These are phyloP conservation scores for Fusarium xylarioides DNA, from an alignment of 2,329 filamentous ascomycete species.

Conservation along the genomic window DNA sequence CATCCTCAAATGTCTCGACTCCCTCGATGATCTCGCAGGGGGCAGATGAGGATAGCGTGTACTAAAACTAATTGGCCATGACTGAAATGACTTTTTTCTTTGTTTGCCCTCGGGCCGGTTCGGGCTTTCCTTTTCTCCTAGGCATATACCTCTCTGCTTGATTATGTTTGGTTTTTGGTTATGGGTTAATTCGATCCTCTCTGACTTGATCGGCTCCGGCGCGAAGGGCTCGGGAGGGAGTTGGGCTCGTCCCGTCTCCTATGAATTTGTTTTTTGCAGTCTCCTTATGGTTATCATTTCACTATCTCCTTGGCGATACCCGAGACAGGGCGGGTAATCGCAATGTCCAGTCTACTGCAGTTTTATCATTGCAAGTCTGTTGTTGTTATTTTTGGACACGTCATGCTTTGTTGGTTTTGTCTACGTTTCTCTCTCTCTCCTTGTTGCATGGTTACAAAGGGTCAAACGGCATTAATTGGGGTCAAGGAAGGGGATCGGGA, in stretches of 20 bases:
- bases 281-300: slow-evolving; percentile 40
- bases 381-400: slow-evolving; percentile 25
- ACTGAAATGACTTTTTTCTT: slow-evolving; percentile 62
- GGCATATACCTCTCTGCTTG: slow-evolving; percentile 47
- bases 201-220: slow-evolving; percentile 38
- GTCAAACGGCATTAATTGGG: slow-evolving; percentile 42
- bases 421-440: slow-evolving; percentile 3
- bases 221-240: slow-evolving; percentile 43
- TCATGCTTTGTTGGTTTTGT: slow-evolving; percentile 20
- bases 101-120: slow-evolving; percentile 43
- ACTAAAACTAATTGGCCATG: slow-evolving; percentile 63
- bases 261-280: slow-evolving; percentile 35
- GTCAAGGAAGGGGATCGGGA: slow-evolving; percentile 41
- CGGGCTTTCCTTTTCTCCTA: slow-evolving; percentile 41
- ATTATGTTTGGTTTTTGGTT: slow-evolving; percentile 45
- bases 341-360: slow-evolving; percentile 33
- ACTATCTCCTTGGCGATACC: slow-evolving; percentile 47
- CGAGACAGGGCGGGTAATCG: slow-evolving; percentile 50
- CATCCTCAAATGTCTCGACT: slow-evolving; percentile 73
- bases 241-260: slow-evolving; percentile 40
- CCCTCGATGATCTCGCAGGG: slow-evolving; percentile 78
- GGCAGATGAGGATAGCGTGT: slow-evolving; percentile 76
- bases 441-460: slow-evolving; percentile 39
- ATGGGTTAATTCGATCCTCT: slow-evolving; percentile 35
- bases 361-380: slow-evolving; percentile 28